Base-by-base conservation (phyloP, 768 basidiomycete genomes). In the Leucocoprinus sp. region DNA sequence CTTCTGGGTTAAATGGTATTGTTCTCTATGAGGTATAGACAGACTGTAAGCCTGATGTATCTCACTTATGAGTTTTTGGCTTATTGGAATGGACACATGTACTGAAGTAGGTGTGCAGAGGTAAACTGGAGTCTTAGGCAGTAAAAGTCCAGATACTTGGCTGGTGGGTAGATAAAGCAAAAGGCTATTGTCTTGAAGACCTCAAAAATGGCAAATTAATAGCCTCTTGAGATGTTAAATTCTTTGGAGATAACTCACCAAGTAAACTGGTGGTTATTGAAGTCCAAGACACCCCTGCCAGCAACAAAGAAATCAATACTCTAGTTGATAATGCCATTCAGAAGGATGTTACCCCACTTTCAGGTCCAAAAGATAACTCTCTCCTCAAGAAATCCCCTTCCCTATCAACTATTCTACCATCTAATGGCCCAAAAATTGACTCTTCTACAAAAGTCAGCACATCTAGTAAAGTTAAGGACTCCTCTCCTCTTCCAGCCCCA, bases 11-110 rank as follows among this genome's bases (percentile, higher is more conserved):
- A 1, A 52, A 53, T 5, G 47, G 44, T 7, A 51, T 50, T 5
- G 62, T 60, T 2, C 64, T 57, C 1, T 59, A 57, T 33, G 46
- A 56, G 18, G 49, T 38, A 1, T 62, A 50, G 49, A 46, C 45
- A 23, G 47, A 52, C 0, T 38, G 50, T 12, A 57, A 58, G 42
- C 58, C 58, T 14, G 50, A 57, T 34, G 38, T 64, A 2, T 21
- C 27, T 4, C 55, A 66, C 51, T 54, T 71, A 15, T 54, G 60
- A 3, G 57, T 65, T 15, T 71, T 61, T 36, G 66, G 70, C 42
- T 50, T 5, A 65, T 62, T 38, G 8, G 47, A 8, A 59, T 58
- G 0, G 33, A 22, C 35, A 2, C 43, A 37, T 26, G 33, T 44
- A 8, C 43, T 35, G 3, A 46, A 50, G 19, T 28, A 40, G 19